Evolutionary conservation across 441 rosid species (phyloP).

Genomic region (Flueggea neowawraea): DNA sequence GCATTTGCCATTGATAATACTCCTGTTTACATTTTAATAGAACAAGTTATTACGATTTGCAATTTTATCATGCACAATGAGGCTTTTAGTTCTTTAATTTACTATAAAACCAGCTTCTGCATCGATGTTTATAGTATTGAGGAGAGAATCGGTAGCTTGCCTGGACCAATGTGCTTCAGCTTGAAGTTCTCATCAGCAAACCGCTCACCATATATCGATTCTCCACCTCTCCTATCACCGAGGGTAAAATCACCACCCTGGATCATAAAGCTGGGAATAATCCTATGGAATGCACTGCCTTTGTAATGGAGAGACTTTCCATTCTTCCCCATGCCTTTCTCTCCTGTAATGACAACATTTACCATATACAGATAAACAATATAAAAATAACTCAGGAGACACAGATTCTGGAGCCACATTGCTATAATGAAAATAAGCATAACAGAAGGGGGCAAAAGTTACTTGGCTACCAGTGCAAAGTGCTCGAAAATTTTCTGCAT

Average conservation of each 20-base stretch:
- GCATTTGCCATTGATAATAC: slow-evolving; percentile 91
- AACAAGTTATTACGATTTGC: too few species aligned
- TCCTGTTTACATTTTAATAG: slow-evolving; percentile 28
- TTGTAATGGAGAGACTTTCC: slow-evolving; percentile 80
- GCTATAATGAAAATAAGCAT: too few species aligned
- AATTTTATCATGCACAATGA: too few species aligned
- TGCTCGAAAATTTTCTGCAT: slow-evolving; percentile 91
- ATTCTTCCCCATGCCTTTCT: slow-evolving; percentile 74
- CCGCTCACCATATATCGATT: slow-evolving; percentile 85
- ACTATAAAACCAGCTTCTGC: too few species aligned
- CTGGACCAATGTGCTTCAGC: slow-evolving; percentile 86
- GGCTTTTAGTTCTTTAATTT: too few species aligned
- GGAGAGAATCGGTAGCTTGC: slow-evolving; percentile 13
- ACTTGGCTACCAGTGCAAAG: slow-evolving; percentile 78
- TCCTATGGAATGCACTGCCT: slow-evolving; percentile 73
- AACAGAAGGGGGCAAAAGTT: not conserved
- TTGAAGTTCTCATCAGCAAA: slow-evolving; percentile 86
- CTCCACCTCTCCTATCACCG: slow-evolving; percentile 90
- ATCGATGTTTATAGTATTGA: too few species aligned
- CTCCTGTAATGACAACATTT: slow-evolving; percentile 38
- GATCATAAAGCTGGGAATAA: slow-evolving; percentile 85
- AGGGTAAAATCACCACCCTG: slow-evolving; percentile 92
- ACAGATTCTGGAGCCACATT: too few species aligned
- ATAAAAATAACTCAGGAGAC: too few species aligned
- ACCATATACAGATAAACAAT: too few species aligned